Percentiles rank a stretch among this genome's conserved stretches.
phyloP scores from a whole-genome alignment of 1,139 yeast species.

The Suhomyces wounanorum region DNA sequence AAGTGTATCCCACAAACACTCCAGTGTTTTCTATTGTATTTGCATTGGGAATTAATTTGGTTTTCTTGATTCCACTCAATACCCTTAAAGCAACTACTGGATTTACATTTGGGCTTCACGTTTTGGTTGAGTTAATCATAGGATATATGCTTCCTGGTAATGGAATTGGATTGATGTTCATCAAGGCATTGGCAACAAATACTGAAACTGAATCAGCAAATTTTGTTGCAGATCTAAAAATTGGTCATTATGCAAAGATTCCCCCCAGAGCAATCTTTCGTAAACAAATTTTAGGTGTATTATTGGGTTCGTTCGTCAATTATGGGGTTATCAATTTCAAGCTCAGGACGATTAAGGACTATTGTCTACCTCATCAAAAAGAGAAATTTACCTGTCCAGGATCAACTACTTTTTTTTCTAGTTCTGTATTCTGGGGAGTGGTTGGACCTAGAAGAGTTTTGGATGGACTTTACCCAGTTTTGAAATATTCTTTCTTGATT shows the following conservation, averaged over 20 bases:
- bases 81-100: constrained; percentile 21
- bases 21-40: constrained; percentile 28
- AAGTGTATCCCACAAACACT: constrained; percentile 23
- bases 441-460: constrained; percentile 40
- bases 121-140: constrained; percentile 25
- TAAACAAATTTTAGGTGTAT: constrained; percentile 33
- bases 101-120: constrained; percentile 22
- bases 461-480: constrained; percentile 34
- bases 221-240: constrained; percentile 39
- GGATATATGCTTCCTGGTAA: constrained; percentile 28
- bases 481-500: constrained; percentile 37
- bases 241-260: constrained; percentile 37
- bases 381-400: constrained; percentile 38
- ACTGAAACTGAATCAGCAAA: constrained; percentile 39
- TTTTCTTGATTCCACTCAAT: constrained; percentile 25
- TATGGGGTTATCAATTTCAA: constrained; percentile 35
- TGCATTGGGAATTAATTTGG: constrained; percentile 24
- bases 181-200: constrained; percentile 25
- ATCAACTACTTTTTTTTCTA: constrained; percentile 33
- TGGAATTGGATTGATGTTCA: constrained; percentile 24
- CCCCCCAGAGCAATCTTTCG: constrained; percentile 41
- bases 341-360: constrained; percentile 26
- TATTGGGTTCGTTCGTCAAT: constrained; percentile 29
- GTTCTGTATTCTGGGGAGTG: constrained; percentile 40
- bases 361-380: constrained; percentile 30